Evolutionary conservation across 805 yeast species (phyloP).

Genomic region (Zygosaccharomyces siamensis): DNA sequence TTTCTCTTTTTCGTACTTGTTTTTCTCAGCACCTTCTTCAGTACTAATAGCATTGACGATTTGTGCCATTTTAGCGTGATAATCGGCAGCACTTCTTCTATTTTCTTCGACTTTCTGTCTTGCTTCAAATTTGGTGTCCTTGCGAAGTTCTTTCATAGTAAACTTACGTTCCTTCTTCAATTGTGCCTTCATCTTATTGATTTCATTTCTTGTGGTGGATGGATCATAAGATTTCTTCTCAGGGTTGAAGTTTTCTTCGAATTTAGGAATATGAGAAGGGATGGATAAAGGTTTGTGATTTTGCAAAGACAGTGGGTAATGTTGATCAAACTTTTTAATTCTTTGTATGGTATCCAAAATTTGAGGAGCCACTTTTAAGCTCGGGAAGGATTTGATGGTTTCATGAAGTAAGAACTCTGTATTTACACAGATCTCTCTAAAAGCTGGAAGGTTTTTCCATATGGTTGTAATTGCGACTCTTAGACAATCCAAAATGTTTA

Average conservation of each 20-base stretch:
- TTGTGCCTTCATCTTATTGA: conserved; percentile 75
- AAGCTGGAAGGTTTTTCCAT: conserved; percentile 62
- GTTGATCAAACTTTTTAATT: conserved; percentile 47
- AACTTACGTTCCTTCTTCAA: conserved; percentile 88
- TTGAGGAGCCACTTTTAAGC: conserved; percentile 32
- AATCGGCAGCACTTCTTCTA: conserved; percentile 67
- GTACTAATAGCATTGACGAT: conserved; percentile 84
- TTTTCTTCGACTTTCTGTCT: conserved; percentile 77
- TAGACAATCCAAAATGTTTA: conserved; percentile 31
- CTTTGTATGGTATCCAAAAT: conserved; percentile 45
- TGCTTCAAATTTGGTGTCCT: conserved; percentile 80
- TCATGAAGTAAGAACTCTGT: conserved; percentile 42
- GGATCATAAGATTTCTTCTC: conserved; percentile 89
- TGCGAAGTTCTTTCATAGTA: conserved; percentile 84
- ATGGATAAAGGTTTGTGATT: conserved; percentile 79
- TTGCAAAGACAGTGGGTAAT: conserved; percentile 75
- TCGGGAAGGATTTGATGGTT: conserved; percentile 37
- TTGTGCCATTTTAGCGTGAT: conserved; percentile 85
- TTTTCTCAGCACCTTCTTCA: conserved; percentile 92
- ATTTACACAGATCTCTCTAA: conserved; percentile 53
- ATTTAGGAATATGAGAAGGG: conserved; percentile 81
- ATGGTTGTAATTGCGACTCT: conserved; percentile 34
- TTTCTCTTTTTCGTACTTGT: conserved; percentile 84
- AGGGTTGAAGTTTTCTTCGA: conserved; percentile 93
- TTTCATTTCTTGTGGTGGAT: conserved; percentile 74